phyloP scores from a whole-genome alignment of 108 stramenopile species.

The Pseudonitzschia pungens region DNA sequence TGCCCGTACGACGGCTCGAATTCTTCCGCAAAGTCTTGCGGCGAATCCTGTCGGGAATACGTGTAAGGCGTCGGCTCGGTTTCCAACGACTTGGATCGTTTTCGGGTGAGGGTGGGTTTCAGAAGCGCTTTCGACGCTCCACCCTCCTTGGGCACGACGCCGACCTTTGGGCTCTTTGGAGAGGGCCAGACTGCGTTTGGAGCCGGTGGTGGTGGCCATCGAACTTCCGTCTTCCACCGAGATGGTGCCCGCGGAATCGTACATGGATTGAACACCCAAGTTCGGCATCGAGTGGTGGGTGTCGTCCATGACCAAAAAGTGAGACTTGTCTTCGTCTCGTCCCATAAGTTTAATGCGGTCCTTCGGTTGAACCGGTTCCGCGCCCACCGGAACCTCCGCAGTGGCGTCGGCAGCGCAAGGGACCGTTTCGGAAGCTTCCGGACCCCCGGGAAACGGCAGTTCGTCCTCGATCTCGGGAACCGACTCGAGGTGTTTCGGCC shows the following conservation, averaged over 20 bases:
- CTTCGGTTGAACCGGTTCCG: not conserved
- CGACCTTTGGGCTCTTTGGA: not conserved
- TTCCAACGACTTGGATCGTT: slow-evolving; percentile 47
- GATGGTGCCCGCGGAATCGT: slow-evolving; percentile 13
- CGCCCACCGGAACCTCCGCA: not conserved
- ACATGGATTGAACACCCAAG: slow-evolving; percentile 11
- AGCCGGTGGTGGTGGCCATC: not conserved
- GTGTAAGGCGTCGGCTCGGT: slow-evolving; percentile 35
- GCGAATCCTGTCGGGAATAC: slow-evolving; percentile 2
- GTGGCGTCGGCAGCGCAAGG: no score
- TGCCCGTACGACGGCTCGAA: not conserved
- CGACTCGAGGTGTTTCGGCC: slow-evolving; percentile 12
- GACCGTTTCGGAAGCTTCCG: no score
- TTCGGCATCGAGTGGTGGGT: slow-evolving; percentile 19
- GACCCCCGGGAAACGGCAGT: not conserved
- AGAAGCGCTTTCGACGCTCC: not conserved
- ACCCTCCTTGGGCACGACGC: not conserved
- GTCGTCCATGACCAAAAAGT: not conserved
- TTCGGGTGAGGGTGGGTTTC: slow-evolving; percentile 8
- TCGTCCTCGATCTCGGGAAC: slow-evolving; percentile 7
- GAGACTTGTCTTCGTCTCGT: not conserved
- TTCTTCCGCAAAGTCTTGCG: not conserved
- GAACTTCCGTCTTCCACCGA: slow-evolving; percentile 30
- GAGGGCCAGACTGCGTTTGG: not conserved
- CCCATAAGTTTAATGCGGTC: no score